Conservation (phyloP, 1,139 yeast genomes). For the Debaryomyces psychrophilus region DNA sequence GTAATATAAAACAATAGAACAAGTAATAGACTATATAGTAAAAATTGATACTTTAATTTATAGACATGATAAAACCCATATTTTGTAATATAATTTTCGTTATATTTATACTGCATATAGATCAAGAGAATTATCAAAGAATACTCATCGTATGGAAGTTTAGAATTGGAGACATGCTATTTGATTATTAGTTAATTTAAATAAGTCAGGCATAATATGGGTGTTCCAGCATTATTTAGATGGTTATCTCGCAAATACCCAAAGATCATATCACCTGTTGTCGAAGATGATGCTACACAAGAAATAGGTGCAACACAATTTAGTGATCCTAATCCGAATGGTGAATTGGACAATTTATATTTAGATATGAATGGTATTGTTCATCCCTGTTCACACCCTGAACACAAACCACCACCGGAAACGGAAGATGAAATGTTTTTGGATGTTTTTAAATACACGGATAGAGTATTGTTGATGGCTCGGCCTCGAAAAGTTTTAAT, state of each 20-base stretch:
- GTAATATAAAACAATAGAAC: neutral
- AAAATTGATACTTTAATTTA: no score
- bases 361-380: constrained; percentile 98
- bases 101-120: constrained; percentile 1
- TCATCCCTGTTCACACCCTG: constrained; percentile 97
- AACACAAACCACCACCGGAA: constrained; percentile 89
- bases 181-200: neutral
- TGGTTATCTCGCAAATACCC: constrained; percentile 96
- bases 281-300: constrained; percentile 69
- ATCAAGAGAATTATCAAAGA: neutral
- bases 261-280: constrained; percentile 86
- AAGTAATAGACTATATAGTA: neutral
- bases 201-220: constrained; percentile 30
- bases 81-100: neutral
- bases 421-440: constrained; percentile 95
- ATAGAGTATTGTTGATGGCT: constrained; percentile 88
- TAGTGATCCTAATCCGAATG: constrained; percentile 85
- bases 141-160: constrained; percentile 1
- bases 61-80: no score
- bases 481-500: constrained; percentile 88
- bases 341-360: constrained; percentile 88
- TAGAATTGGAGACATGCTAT: neutral
- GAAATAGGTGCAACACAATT: constrained; percentile 62
- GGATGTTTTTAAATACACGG: constrained; percentile 87
- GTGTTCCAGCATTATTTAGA: constrained; percentile 97